These are phyloP conservation scores for Amylocystis lapponica DNA, from an alignment of 768 basidiomycete genomes.

Conservation along the genomic window DNA sequence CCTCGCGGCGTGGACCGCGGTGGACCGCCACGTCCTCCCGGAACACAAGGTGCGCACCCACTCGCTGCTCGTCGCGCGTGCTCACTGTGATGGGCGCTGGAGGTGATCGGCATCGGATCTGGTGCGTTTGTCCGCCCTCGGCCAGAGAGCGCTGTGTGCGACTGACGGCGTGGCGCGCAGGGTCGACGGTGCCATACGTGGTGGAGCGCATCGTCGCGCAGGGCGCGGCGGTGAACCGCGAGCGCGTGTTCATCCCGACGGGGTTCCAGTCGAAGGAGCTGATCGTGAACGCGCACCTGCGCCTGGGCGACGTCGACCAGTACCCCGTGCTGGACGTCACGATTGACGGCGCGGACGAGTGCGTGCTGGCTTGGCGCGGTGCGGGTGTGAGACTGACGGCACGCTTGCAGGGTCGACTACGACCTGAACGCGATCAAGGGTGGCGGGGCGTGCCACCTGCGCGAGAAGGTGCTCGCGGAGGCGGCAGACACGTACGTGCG, in stretches of 20 bases:
- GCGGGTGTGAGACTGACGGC: not conserved
- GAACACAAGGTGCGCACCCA: slow-evolving; percentile 66
- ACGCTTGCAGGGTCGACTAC: slow-evolving; percentile 65
- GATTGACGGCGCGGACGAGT: slow-evolving; percentile 97
- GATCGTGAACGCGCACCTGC: slow-evolving; percentile 74
- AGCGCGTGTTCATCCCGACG: slow-evolving; percentile 86
- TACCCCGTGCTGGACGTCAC: slow-evolving; percentile 92
- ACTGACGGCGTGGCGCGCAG: slow-evolving; percentile 31
- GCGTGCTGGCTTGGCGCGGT: slow-evolving; percentile 25
- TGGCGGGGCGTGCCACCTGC: slow-evolving; percentile 92
- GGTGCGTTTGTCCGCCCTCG: slow-evolving; percentile 36
- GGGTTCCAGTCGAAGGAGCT: slow-evolving; percentile 97
- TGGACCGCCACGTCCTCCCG: slow-evolving; percentile 80
- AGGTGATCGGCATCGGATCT: slow-evolving; percentile 89
- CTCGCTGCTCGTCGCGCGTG: not conserved
- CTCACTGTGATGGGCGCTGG: not conserved
- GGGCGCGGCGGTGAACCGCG: slow-evolving; percentile 66
- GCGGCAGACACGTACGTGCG: slow-evolving; percentile 74
- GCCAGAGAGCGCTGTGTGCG: too few species aligned
- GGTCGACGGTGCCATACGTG: slow-evolving; percentile 94
- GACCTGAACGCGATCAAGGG: slow-evolving; percentile 93
- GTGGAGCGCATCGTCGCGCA: slow-evolving; percentile 91
- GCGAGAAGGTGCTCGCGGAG: slow-evolving; percentile 97
- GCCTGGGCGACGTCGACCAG: slow-evolving; percentile 84
- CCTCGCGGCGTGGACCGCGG: slow-evolving; percentile 90